Base-by-base conservation (phyloP, 768 basidiomycete genomes). In the Suillus tomentosus region DNA sequence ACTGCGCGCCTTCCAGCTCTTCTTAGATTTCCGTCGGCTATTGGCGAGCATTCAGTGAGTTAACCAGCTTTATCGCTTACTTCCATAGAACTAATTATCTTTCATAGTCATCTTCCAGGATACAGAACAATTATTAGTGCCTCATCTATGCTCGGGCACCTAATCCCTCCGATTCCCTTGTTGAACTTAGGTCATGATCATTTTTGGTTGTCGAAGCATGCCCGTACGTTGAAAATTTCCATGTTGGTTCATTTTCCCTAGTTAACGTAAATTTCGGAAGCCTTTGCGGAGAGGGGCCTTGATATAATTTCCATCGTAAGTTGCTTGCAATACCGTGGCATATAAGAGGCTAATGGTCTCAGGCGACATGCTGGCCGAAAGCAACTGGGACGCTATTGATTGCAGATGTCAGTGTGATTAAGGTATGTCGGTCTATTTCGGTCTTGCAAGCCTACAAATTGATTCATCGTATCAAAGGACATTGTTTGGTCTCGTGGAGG, bases 381-480 rank as follows among this genome's bases (percentile, higher is more conserved):
- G 54, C 42, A n/a, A 17, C 0, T 9, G 59, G 40, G 14, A 14
- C 5, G 7, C 24, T 68, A 7, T 57, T 34, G 9, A 40, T 82
- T 11, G 80, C 81, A 17, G 81, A 82, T 67, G 77, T 79, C 17
- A 71, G 71, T 15, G 76, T 77, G 15, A 78, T 82, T 58, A 82
- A 82, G 72, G 82, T 64, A 53, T 31, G 47, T 57, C 31, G 5
- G 45, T 56, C 15, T 17, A 9, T n/a, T 14, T 11, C 6, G 10
- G n/a, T 36, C 45, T 57, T 15, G 27, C 19, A 4, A 39, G 13
- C 36, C 7, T 22, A 39, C 15, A 24, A 13, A 34, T 39, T 45
- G 3, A 57, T 65, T 15, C 1, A 24, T n/a, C 34, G 24, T 17
- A 27, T 27, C n/a, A 72, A 42, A 62, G 69, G 71, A 72, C 66